phyloP scores from a whole-genome alignment of 306 rosid genomes.

The Cicer bijugum region DNA sequence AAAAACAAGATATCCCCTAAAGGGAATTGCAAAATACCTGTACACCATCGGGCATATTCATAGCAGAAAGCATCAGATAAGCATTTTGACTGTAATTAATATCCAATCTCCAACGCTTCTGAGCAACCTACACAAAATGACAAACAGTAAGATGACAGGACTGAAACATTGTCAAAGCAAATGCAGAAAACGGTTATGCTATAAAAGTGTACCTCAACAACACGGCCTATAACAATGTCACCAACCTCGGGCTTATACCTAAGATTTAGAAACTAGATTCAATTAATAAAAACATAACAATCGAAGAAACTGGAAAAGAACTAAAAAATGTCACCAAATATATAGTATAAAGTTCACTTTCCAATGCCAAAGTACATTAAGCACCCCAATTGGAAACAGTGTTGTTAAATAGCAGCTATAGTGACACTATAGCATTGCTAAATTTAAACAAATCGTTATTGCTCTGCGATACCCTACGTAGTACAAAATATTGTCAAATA shows the following conservation, averaged over 20 bases:
- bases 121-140: constrained; percentile 67
- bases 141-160: not conserved
- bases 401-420: too few relatives aligned
- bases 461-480: too few relatives aligned
- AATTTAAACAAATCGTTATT: too few relatives aligned
- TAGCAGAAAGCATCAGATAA: constrained; percentile 88
- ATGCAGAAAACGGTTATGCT: not conserved
- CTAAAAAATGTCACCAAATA: too few relatives aligned
- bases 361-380: too few relatives aligned
- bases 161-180: not conserved
- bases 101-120: constrained; percentile 90
- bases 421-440: too few relatives aligned
- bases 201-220: constrained; percentile 60
- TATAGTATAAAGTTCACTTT: too few relatives aligned
- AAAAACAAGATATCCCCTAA: constrained; percentile 9
- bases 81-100: constrained; percentile 86
- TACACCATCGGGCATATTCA: constrained; percentile 93
- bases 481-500: too few relatives aligned
- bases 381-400: too few relatives aligned
- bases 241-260: constrained; percentile 98
- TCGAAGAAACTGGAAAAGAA: not conserved
- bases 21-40: constrained; percentile 60
- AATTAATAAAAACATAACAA: constrained; percentile 16
- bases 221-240: constrained; percentile 86
- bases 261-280: constrained; percentile 1